Evolutionary conservation across 345 rosid species (phyloP).

Genomic region (Erodium maritimum): DNA sequence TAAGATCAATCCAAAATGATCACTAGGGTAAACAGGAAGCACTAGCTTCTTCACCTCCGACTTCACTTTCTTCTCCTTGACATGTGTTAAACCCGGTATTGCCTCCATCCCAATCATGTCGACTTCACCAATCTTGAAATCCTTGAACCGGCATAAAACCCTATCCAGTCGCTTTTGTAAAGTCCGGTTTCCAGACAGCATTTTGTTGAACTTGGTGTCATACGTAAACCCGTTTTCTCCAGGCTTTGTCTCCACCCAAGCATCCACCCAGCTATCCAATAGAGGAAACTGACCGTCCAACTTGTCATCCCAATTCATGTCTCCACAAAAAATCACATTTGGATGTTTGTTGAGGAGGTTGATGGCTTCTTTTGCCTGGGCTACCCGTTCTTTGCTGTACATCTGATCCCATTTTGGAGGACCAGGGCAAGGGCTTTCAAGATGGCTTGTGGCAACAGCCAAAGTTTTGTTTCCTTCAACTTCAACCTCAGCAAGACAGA

Average conservation of each 20-base stretch:
- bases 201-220: constrained; percentile 78
- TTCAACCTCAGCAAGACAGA: constrained; percentile 60
- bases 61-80: constrained; percentile 72
- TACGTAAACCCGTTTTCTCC: constrained; percentile 77
- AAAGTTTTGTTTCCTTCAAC: constrained; percentile 38
- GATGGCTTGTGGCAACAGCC: constrained; percentile 87
- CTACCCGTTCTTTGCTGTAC: constrained; percentile 83
- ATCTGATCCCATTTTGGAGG: constrained; percentile 98
- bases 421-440: constrained; percentile 85
- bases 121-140: constrained; percentile 43
- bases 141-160: constrained; percentile 48
- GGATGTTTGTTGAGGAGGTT: constrained; percentile 34
- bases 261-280: constrained; percentile 64
- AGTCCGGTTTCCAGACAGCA: constrained; percentile 71
- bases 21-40: constrained; percentile 93
- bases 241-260: constrained; percentile 61
- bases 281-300: constrained; percentile 72
- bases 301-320: constrained; percentile 95
- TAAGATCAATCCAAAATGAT: constrained; percentile 85
- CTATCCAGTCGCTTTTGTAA: constrained; percentile 72
- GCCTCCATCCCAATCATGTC: constrained; percentile 89
- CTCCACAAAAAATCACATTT: constrained; percentile 79
- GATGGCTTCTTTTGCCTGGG: constrained; percentile 60
- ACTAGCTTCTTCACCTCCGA: constrained; percentile 42
- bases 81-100: constrained; percentile 53